These are phyloP conservation scores for Penicillium aurantiogriseum DNA, from an alignment of 2,329 filamentous ascomycete species.

Conservation along the genomic window DNA sequence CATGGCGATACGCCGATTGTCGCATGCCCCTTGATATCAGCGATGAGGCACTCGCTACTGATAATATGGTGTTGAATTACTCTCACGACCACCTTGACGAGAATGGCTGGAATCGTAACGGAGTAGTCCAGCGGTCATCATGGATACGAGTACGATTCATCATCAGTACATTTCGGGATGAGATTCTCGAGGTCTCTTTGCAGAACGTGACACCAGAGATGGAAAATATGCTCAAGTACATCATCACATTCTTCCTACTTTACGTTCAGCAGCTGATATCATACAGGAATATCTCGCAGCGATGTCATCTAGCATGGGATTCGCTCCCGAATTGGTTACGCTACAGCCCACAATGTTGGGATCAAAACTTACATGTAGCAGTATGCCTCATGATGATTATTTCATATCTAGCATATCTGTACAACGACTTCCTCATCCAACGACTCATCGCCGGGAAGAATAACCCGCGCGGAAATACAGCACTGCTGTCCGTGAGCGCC, in stretches of 20 bases:
- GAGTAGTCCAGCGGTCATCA: constrained; percentile 19
- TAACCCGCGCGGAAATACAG: constrained; percentile 17
- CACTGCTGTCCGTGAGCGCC: constrained; percentile 23
- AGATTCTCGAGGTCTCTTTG: constrained; percentile 29
- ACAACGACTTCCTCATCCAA: constrained; percentile 31
- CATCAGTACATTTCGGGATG: constrained; percentile 27
- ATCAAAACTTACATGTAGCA: constrained; percentile 19
- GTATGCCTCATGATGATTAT: constrained; percentile 35
- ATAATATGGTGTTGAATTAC: constrained; percentile 6
- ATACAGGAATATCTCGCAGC: constrained; percentile 22
- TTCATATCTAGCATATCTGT: constrained; percentile 27
- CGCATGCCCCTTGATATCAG: constrained; percentile 26
- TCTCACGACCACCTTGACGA: constrained; percentile 14
- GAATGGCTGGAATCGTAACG: constrained; percentile 22
- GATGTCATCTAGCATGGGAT: constrained; percentile 24
- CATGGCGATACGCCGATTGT: constrained; percentile 25
- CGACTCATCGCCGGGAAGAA: constrained; percentile 26
- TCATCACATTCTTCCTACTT: not conserved
- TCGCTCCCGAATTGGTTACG: constrained; percentile 23
- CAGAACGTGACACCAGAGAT: constrained; percentile 15
- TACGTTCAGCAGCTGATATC: not conserved
- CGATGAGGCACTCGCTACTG: constrained; percentile 19
- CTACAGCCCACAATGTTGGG: constrained; percentile 21
- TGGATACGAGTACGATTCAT: constrained; percentile 28
- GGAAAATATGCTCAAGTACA: constrained; percentile 14